Evolutionary conservation across 495 filamentous ascomycete species (phyloP), one percentile per base, ranked within the genome.

Genomic region (Ramalina peruviana): DNA sequence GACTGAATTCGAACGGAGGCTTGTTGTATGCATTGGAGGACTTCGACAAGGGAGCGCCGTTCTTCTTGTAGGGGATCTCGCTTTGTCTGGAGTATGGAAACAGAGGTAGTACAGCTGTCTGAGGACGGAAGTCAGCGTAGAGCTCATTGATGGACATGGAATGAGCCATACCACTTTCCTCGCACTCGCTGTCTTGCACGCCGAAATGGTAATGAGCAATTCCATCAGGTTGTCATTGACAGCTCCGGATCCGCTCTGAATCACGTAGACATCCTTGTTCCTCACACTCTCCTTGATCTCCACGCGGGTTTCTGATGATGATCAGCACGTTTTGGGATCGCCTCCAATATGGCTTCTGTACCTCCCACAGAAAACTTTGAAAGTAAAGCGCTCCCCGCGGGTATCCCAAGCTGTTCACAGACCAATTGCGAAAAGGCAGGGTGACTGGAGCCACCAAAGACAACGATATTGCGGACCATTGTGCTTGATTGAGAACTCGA

Each of bases 211-310:
- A 68, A 98, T 95, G 61, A 95, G 83, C 36, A 98, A 79, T 56
- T 98, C 92, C 70, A 98, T 81, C 42, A 98, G 73, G 65, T 94
- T 81, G 63, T 98, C 92, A 60, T 98, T 98, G 67, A 97, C 86
- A 54, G 83, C 88, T 43, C 86, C 85, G 50, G 81, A 79, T 46
- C 88, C 86, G 44, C 82, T 86, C 65, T 97, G 88, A 56, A 97
- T 85, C 64, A 96, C 93, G 67, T 93, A 95, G 60, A 98, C 90
- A 74, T 97, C 92, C 65, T 98, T 98, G 50, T 83, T 93, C 57
- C 92, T 85, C 38, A 98, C 89, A 20, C 86, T 93, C 68, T 97
- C 92, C 60, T 85, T 72, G 57, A 98, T 92, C 67, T 97, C 92
- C 51, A 94, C 88, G 30, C 93, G 80, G 51, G 85, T 96, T 66